Evolutionary conservation across 2,329 filamentous ascomycete species (phyloP), one percentile per base, ranked within the genome.

Genomic region (Magnaporthiopsis incrustans): DNA sequence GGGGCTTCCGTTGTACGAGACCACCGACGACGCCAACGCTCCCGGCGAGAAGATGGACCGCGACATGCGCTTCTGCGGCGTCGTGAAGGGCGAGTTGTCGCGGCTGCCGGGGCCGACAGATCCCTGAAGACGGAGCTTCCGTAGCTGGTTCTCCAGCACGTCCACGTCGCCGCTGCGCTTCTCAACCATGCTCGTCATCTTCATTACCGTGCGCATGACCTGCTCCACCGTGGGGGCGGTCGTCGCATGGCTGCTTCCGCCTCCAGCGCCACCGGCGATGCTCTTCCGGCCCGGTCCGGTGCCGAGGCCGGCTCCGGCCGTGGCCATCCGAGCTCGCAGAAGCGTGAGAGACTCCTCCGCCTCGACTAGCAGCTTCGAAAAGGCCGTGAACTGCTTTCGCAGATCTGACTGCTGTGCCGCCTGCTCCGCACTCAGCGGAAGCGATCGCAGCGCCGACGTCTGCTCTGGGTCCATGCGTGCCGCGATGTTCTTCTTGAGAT

Each of bases 131-230:
- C 83, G 82, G 27, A 96, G 76, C 73, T 87, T 91, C 65, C 89
- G 87, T 78, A 99, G 86, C 73, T 97, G 91, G 60, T 88, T 85
- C 77, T 98, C 95, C 38, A 98, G 82, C 8, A 97, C 86, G 73
- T 97, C 92, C 63, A 99, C 87, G 70, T 98, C 94, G 65, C 89
- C 91, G 72, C 90, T 95, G 73, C 91, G 90, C 77, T 92, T 91
- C 79, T 98, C 91, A 0, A 90, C 90, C 89, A 97, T 94, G 66
- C 81, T 85, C 44, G 93, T 97, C 89, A 99, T 93, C 72, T 95
- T 97, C 65, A 82, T 81, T 68, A 99, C 96, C 1, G 95, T 99
- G 66, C 90, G 91, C 69, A 93, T 89, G 26, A 99, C 91, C 0
- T 92, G 91, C 70, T 97, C 95, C 12, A 97, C 91, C 0, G 93